Base-by-base conservation (phyloP, 441 rosid species). In the Dalechampia spathulata region DNA sequence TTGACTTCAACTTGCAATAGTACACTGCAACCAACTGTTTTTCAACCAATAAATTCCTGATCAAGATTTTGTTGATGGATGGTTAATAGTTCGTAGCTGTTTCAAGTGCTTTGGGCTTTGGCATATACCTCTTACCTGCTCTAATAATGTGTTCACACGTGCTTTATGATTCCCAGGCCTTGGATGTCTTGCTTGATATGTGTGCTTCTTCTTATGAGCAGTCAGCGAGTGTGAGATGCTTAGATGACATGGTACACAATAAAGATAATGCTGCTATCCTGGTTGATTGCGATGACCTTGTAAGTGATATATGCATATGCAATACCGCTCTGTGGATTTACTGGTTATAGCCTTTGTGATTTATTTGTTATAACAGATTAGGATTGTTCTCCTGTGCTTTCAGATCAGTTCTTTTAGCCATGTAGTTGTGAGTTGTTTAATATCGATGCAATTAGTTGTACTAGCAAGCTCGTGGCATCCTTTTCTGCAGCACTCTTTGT, bases 121-220 rank as follows among this genome's bases (percentile, higher is more conserved):
- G 34, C n/a, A 8, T 61, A 23, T 32, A 12, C 53, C 14, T 13
- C 23, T 34, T 55, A 34, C 28, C 1, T 30, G 22, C 30, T 34
- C 20, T 27, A 26, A 13, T 26, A 38, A 23, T 43, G 14, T 44
- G 38, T 39, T n/a, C 32, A 46, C 58, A 16, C 39, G 36, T 28
- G 6, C 44, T 57, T 55, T 37, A 4, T 8, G 27, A 15, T 44
- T 61, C 61, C 28, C 79, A 90, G 93, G 95, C 97, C 30, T 66
- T 83, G 80, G 79, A 81, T 65, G 66, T 62, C 17, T 74, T 90
- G 71, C 86, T 86, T 62, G 86, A 75, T 69, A 69, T 85, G 61
- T 83, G 86, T 59, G 56, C 78, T 69, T 65, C 83, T 49, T 72
- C 86, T 44, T 47, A 43, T 37, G 79, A 80, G 60, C 71, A 64